Evolutionary conservation across 331 rosid species (phyloP).

Genomic region (Rosa hybrid): DNA sequence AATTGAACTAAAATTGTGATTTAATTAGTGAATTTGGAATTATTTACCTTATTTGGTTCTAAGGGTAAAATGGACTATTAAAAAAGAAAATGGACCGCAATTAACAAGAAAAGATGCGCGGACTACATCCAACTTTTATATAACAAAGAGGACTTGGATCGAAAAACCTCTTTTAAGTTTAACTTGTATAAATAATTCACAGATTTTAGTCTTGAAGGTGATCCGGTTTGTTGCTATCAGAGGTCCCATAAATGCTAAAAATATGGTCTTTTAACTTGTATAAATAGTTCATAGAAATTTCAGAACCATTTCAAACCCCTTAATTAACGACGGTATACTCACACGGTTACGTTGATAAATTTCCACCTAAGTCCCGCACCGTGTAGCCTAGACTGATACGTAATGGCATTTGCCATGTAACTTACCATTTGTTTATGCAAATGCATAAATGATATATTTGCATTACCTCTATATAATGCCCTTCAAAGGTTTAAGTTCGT

Average conservation of each 20-base stretch:
- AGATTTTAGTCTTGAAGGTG: not conserved
- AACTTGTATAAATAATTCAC: no score
- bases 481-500: not conserved
- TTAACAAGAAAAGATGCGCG: no score
- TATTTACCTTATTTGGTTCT: no score
- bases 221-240: not conserved
- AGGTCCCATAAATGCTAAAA: not conserved
- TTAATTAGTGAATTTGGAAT: no score
- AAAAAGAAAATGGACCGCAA: no score
- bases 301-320: not conserved
- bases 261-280: not conserved
- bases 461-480: not conserved
- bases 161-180: no score
- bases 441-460: no score
- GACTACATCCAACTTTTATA: no score
- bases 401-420: not conserved
- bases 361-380: not conserved
- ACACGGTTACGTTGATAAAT: not conserved
- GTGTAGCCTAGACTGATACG: not conserved
- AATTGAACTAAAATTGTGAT: no score
- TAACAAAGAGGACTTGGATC: no score
- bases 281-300: not conserved
- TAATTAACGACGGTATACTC: not conserved
- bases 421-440: no score
- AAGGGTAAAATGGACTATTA: no score